Conservation (phyloP, 305 asterid genomes). For the Fraxinus floribunda region DNA sequence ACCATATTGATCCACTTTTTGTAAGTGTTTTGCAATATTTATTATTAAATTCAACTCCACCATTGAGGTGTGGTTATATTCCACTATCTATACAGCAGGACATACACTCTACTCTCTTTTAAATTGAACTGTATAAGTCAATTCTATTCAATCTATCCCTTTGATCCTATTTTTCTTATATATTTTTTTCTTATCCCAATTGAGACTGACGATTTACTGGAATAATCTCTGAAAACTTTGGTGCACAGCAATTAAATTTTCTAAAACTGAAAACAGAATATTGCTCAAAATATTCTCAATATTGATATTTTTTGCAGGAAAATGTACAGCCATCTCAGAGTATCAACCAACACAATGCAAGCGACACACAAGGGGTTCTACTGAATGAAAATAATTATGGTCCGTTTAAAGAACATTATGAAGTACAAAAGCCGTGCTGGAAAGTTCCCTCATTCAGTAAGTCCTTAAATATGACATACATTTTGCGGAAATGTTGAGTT, state of each 20-base stretch:
- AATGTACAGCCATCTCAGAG: conserved; percentile 12
- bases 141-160: background rate
- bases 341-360: conserved; percentile 19
- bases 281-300: background rate
- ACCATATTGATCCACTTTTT: conserved; percentile 62
- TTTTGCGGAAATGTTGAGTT: background rate
- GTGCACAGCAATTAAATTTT: background rate
- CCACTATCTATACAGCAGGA: background rate
- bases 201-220: background rate
- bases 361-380: conserved; percentile 32
- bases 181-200: background rate
- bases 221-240: background rate
- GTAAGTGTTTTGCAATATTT: conserved; percentile 28
- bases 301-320: conserved; percentile 27
- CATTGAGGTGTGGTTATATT: background rate
- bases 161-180: background rate
- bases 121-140: background rate
- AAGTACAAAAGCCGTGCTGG: conserved; percentile 50
- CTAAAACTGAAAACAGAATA: background rate
- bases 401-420: conserved; percentile 35
- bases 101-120: background rate
- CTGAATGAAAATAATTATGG: conserved; percentile 26
- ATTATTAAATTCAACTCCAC: background rate
- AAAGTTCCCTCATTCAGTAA: conserved; percentile 30
- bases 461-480: conserved; percentile 7